Percentiles rank a stretch among this genome's conserved stretches.
phyloP scores from a whole-genome alignment of 257 asterid species.

The Ajuga chamaepitys region DNA sequence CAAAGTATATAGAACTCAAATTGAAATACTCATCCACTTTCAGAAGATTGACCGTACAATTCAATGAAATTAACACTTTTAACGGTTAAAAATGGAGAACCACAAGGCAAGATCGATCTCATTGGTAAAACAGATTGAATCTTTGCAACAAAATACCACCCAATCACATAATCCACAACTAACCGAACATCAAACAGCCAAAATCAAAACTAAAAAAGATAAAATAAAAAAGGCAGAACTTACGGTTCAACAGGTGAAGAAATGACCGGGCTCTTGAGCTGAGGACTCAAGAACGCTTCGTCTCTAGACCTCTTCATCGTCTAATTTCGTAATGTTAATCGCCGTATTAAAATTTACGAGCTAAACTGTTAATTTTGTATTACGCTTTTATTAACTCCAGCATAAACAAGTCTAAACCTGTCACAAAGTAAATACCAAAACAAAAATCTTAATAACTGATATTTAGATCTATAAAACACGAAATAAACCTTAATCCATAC shows the following conservation, averaged over 20 bases:
- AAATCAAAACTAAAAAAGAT: background rate
- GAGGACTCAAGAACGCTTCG: conserved; percentile 43
- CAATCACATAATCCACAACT: conserved; percentile 1
- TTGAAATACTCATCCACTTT: conserved; percentile 7
- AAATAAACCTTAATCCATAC: conserved; percentile 28
- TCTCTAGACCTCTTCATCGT: conserved; percentile 74
- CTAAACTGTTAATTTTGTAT: conserved; percentile 18
- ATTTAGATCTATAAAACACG: conserved; percentile 48
- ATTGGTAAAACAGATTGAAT: background rate
- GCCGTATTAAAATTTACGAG: background rate
- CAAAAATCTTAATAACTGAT: conserved; percentile 18
- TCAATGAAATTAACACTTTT: background rate
- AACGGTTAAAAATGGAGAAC: background rate
- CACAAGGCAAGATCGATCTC: background rate
- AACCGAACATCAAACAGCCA: background rate
- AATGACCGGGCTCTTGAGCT: conserved; percentile 41
- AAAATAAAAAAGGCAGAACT: conserved; percentile 16
- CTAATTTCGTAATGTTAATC: conserved; percentile 3
- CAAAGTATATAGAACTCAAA: background rate
- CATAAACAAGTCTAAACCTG: conserved; percentile 22
- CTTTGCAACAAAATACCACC: background rate
- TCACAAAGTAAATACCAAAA: conserved; percentile 16
- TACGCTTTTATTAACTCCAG: conserved; percentile 29
- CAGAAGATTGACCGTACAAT: background rate
- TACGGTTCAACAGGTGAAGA: conserved; percentile 54